These are phyloP conservation scores for Fusarium transvaalense DNA, from an alignment of 2,329 filamentous ascomycete species.

Conservation along the genomic window DNA sequence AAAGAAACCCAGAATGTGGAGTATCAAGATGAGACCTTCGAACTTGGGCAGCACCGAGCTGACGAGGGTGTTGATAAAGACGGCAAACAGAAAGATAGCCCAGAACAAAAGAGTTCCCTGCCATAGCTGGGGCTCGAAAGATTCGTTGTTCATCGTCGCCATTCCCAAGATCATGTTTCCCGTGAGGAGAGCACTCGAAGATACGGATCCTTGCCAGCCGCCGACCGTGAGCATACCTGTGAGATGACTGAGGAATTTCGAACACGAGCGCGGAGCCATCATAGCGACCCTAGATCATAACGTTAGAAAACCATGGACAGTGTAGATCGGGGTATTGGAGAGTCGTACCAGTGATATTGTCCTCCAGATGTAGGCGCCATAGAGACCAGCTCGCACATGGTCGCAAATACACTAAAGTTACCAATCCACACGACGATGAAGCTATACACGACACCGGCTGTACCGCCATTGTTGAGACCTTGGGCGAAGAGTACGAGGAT, in stretches of 20 bases:
- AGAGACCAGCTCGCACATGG: slow-evolving; percentile 57
- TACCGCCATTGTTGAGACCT: slow-evolving; percentile 63
- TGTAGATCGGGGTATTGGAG: accelerated
- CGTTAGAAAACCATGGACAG: accelerated
- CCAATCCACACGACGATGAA: slow-evolving; percentile 63
- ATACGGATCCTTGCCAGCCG: slow-evolving; percentile 57
- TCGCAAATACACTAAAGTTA: slow-evolving; percentile 58
- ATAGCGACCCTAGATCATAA: slow-evolving; percentile 60
- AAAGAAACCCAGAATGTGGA: slow-evolving; percentile 59
- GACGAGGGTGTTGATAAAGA: slow-evolving; percentile 64
- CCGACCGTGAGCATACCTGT: slow-evolving; percentile 63
- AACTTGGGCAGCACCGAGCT: slow-evolving; percentile 61
- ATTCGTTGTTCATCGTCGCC: slow-evolving; percentile 50
- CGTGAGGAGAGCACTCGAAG: slow-evolving; percentile 57
- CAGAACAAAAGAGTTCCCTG: slow-evolving; percentile 64
- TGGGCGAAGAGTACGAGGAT: slow-evolving; percentile 52
- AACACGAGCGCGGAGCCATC: slow-evolving; percentile 60
- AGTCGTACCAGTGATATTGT: slow-evolving; percentile 65
- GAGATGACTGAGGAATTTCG: slow-evolving; percentile 68
- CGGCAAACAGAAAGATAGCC: slow-evolving; percentile 59
- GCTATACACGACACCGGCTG: slow-evolving; percentile 65
- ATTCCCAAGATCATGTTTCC: slow-evolving; percentile 60
- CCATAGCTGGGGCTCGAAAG: slow-evolving; percentile 58
- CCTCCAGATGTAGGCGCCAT: slow-evolving; percentile 66
- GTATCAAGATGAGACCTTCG: slow-evolving; percentile 62